Evolutionary conservation across 306 rosid genomes (phyloP).

Genomic region (Lablab purpureus): DNA sequence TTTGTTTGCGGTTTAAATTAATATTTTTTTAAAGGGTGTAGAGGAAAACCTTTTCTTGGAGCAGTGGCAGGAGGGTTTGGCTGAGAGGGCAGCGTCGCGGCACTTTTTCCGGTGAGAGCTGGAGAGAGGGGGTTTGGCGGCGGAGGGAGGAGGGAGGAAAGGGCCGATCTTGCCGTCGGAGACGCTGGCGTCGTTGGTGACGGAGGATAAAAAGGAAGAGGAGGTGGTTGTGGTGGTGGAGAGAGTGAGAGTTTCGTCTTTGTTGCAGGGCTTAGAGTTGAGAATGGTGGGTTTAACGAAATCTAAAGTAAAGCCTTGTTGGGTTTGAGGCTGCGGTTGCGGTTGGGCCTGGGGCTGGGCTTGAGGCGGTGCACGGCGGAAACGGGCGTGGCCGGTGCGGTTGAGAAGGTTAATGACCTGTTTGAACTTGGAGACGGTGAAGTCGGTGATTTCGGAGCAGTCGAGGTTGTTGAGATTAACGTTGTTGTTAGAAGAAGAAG

Average conservation of each 20-base stretch:
- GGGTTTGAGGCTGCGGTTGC: background rate
- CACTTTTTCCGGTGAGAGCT: conserved; percentile 60
- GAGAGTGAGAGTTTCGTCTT: conserved; percentile 41
- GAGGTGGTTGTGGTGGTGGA: conserved; percentile 64
- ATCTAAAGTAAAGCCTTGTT: conserved; percentile 34
- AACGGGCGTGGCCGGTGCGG: conserved; percentile 90
- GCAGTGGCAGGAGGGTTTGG: conserved; percentile 71
- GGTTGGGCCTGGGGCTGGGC: background rate
- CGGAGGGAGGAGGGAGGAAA: conserved; percentile 37
- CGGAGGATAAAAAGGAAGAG: conserved; percentile 70
- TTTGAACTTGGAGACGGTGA: conserved; percentile 80
- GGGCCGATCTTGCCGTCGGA: conserved; percentile 68
- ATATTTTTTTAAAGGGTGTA: background rate
- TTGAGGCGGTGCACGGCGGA: conserved; percentile 72
- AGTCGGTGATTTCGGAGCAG: conserved; percentile 67
- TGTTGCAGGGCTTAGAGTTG: conserved; percentile 38
- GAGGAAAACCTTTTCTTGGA: conserved; percentile 68
- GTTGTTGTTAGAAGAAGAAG: conserved; percentile 1
- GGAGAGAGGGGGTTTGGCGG: conserved; percentile 73
- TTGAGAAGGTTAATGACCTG: conserved; percentile 66
- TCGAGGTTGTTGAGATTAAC: conserved; percentile 39
- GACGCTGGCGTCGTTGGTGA: conserved; percentile 81
- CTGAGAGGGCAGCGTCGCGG: conserved; percentile 48
- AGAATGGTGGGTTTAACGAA: conserved; percentile 30
- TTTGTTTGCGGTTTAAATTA: background rate